Conservation (phyloP, 164 flowering plant genomes). For the Macadamia tetraphylla region DNA sequence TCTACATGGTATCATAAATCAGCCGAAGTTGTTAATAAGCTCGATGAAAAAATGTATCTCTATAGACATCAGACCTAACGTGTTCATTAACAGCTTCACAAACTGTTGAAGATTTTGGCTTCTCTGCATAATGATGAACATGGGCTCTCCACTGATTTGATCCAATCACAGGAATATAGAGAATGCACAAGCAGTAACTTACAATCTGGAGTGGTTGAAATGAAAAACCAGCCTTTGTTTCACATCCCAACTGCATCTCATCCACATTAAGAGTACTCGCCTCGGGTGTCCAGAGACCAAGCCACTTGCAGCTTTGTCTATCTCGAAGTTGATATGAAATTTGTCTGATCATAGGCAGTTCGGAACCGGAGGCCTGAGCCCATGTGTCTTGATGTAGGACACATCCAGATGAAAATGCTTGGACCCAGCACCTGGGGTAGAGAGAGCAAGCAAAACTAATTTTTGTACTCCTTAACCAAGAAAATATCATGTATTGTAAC, state of each 20-base stretch:
- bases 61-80: background rate
- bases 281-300: background rate
- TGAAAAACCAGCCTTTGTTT: background rate
- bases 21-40: background rate
- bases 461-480: background rate
- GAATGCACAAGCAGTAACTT: background rate
- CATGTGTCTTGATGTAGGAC: slow-evolving; percentile 64
- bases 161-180: background rate
- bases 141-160: background rate
- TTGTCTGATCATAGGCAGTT: slow-evolving; percentile 40
- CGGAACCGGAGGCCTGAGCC: slow-evolving; percentile 77
- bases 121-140: background rate
- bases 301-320: slow-evolving; percentile 18
- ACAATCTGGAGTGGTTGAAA: background rate
- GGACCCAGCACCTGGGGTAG: slow-evolving; percentile 74
- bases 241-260: background rate
- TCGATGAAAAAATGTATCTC: background rate
- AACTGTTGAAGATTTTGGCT: background rate
- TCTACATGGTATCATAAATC: too few relatives aligned
- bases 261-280: background rate
- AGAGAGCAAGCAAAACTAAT: background rate
- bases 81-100: slow-evolving; percentile 5
- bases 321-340: slow-evolving; percentile 15
- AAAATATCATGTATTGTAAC: too few relatives aligned
- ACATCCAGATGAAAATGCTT: slow-evolving; percentile 61